phyloP scores from a whole-genome alignment of 805 yeast species.

The Jamesozyma hellenica region DNA sequence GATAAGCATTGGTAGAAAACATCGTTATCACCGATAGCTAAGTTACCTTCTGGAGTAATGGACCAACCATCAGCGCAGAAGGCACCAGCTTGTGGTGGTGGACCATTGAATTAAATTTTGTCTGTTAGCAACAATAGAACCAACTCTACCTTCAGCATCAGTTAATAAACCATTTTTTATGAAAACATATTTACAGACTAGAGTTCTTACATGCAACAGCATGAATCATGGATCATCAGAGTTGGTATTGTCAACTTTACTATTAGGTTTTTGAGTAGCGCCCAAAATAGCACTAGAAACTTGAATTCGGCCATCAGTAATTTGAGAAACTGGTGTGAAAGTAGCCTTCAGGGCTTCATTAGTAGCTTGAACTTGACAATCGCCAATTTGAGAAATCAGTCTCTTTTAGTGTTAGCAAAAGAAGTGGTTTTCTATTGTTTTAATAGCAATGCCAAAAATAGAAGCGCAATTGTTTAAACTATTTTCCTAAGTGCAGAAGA shows the following conservation, averaged over 20 bases:
- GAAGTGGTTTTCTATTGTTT: no score
- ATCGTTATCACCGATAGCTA: constrained; percentile 53
- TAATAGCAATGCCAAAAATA: constrained; percentile 36
- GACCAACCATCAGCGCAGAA: constrained; percentile 64
- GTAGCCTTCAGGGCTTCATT: constrained; percentile 19
- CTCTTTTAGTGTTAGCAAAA: constrained; percentile 18
- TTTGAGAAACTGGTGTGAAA: constrained; percentile 29
- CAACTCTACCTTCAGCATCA: constrained; percentile 58
- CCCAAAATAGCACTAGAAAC: constrained; percentile 30
- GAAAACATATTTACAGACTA: constrained; percentile 46
- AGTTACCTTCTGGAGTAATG: constrained; percentile 42
- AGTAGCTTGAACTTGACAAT: constrained; percentile 45
- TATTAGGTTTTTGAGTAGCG: constrained; percentile 33
- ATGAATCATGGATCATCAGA: no score
- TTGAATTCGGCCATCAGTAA: constrained; percentile 44
- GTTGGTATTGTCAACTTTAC: constrained; percentile 30
- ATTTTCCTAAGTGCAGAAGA: constrained; percentile 32
- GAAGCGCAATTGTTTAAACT: constrained; percentile 32
- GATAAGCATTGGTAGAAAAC: constrained; percentile 65
- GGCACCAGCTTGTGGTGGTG: constrained; percentile 76
- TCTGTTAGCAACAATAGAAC: constrained; percentile 73
- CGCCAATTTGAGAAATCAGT: constrained; percentile 33
- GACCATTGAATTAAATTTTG: constrained; percentile 83
- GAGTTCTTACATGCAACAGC: constrained; percentile 37
- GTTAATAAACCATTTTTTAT: constrained; percentile 42